These are phyloP conservation scores for Penstemon davidsonii DNA, from an alignment of 257 asterid genomes.

Conservation along the genomic window DNA sequence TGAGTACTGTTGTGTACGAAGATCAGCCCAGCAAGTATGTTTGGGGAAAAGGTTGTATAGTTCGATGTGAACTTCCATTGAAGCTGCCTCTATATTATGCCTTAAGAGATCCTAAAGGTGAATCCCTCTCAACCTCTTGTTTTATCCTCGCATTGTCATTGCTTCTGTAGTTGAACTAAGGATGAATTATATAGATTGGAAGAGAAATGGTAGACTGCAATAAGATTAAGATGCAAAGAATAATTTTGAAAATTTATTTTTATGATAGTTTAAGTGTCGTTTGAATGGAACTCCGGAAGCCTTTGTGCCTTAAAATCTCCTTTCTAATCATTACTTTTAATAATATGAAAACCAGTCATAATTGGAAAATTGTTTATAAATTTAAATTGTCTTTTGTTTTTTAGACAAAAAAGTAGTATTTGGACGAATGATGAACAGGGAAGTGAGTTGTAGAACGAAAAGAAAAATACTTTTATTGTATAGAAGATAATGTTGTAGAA, in stretches of 20 bases:
- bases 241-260: slow-evolving; percentile 5
- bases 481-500: slow-evolving; percentile 19
- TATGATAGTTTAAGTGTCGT: neutral
- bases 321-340: neutral
- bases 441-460: neutral
- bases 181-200: slow-evolving; percentile 15
- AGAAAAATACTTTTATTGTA: neutral
- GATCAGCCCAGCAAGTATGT: slow-evolving; percentile 73
- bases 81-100: slow-evolving; percentile 74
- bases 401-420: slow-evolving; percentile 14
- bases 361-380: neutral
- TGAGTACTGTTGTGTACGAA: slow-evolving; percentile 47
- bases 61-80: slow-evolving; percentile 65
- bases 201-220: neutral
- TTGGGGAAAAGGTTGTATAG: slow-evolving; percentile 71
- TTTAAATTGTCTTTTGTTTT: neutral
- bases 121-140: slow-evolving; percentile 14
- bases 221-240: slow-evolving; percentile 7
- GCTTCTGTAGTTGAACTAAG: slow-evolving; percentile 3
- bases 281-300: neutral
- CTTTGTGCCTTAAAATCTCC: neutral
- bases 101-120: slow-evolving; percentile 53
- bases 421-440: neutral
- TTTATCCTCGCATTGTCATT: neutral
- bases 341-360: neutral